These are phyloP conservation scores for Melanopsichium pennsylvanicum DNA, from an alignment of 1,284 basidiomycete species.

Conservation along the genomic window DNA sequence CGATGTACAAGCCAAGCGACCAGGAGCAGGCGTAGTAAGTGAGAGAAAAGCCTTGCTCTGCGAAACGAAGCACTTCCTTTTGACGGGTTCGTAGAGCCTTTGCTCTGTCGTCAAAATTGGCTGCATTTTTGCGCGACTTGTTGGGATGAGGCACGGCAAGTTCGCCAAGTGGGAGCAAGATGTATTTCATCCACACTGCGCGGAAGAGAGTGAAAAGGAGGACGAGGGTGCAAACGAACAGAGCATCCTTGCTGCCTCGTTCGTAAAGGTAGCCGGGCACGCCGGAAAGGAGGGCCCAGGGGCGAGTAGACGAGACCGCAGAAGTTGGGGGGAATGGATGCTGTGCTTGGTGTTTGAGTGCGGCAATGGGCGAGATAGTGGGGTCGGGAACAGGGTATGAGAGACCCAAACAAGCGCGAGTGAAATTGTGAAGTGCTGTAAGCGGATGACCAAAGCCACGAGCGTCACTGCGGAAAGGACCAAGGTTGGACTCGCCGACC, in stretches of 20 bases:
- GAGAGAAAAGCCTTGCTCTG: slow-evolving; percentile 91
- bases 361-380: slow-evolving; percentile 28
- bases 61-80: slow-evolving; percentile 82
- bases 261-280: slow-evolving; percentile 43
- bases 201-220: slow-evolving; percentile 54
- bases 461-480: slow-evolving; percentile 57
- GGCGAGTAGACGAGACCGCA: too few species aligned
- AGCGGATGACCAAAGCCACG: slow-evolving; percentile 57
- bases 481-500: slow-evolving; percentile 22
- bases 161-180: slow-evolving; percentile 54
- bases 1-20: slow-evolving; percentile 81
- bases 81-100: slow-evolving; percentile 67
- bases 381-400: slow-evolving; percentile 45
- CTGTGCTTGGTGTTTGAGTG: slow-evolving; percentile 20
- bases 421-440: slow-evolving; percentile 56
- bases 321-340: slow-evolving; percentile 6
- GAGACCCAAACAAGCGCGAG: slow-evolving; percentile 48
- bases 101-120: slow-evolving; percentile 11
- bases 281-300: slow-evolving; percentile 42
- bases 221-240: slow-evolving; percentile 56
- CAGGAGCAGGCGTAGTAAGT: slow-evolving; percentile 82
- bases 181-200: slow-evolving; percentile 44
- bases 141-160: slow-evolving; percentile 22
- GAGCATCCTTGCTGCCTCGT: slow-evolving; percentile 47
- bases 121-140: slow-evolving; percentile 21